Percentiles rank a stretch among this genome's conserved stretches.
phyloP scores from a whole-genome alignment of 768 basidiomycete species.

The Calocybe cyanea region DNA sequence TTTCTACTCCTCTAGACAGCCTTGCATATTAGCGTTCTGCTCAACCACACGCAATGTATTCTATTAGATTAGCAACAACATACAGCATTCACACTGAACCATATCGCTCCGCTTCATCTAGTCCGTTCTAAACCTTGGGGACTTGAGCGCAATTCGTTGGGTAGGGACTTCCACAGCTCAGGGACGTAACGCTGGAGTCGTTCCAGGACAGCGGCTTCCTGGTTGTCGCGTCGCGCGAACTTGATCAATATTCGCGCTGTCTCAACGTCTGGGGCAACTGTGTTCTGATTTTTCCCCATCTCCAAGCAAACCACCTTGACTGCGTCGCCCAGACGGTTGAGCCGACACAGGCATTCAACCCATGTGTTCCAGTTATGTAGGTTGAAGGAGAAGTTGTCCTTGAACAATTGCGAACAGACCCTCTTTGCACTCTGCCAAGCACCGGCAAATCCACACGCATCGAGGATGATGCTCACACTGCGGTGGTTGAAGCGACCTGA shows the following conservation, averaged over 20 bases:
- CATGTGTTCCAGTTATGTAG: constrained; percentile 75
- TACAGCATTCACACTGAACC: neutral
- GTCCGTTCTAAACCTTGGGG: constrained; percentile 7
- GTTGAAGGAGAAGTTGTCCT: constrained; percentile 51
- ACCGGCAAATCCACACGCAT: constrained; percentile 70
- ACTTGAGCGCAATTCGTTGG: constrained; percentile 19
- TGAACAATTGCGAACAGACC: constrained; percentile 50
- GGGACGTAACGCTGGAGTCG: constrained; percentile 41
- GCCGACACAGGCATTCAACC: constrained; percentile 82
- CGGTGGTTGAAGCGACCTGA: constrained; percentile 54
- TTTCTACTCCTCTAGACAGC: constrained; percentile 52
- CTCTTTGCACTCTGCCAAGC: constrained; percentile 47
- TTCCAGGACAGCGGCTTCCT: constrained; percentile 40
- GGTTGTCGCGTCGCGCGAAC: constrained; percentile 42
- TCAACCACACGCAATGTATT: constrained; percentile 57
- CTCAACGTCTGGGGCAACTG: constrained; percentile 44
- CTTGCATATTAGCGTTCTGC: constrained; percentile 44
- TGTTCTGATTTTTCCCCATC: constrained; percentile 49
- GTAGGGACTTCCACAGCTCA: constrained; percentile 31
- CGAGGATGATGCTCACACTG: constrained; percentile 80
- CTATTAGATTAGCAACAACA: constrained; percentile 20
- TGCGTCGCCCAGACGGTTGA: constrained; percentile 64
- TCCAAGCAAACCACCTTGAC: constrained; percentile 57
- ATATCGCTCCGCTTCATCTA: constrained; percentile 12
- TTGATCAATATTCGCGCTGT: constrained; percentile 51